Base-by-base conservation (phyloP, 768 basidiomycete genomes). In the Vararia minispora region DNA sequence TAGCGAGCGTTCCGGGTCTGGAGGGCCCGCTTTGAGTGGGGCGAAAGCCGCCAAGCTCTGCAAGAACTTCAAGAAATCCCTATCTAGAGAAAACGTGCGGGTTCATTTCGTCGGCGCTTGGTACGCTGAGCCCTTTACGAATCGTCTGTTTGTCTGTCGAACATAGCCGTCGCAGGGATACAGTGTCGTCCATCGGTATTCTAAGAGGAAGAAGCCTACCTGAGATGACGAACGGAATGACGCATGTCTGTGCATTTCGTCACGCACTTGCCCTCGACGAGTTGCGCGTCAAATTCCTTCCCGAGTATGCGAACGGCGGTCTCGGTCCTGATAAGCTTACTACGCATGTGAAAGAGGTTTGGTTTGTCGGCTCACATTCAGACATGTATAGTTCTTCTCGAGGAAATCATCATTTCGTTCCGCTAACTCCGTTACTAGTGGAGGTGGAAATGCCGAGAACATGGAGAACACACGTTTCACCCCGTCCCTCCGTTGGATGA, bases 241-340 rank as follows among this genome's bases (percentile, higher is more conserved):
- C 58, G 24, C 58, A 65, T 35, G 52, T 68, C 6, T 55, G 41
- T n/a, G 22, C 25, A 31, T 69, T 70, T 39, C 60, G 68, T 6
- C 68, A 70, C 47, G 68, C 65, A 1, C 52, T 70, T 4, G 68
- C 69, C 1, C 51, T 70, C 20, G 68, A 70, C 40, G 69, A 70
- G 32, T 52, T 59, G 18, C 59, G 69, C 5, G 66, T 69, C 28
- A 70, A 68, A 35, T 70, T 68, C 42, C 41, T 65, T 2, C 69
- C 69, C 0, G 66, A 69, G 18, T 42, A 37, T n/a, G 22, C 22
- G 33, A n/a, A n/a, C n/a, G n/a, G n/a, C n/a, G n/a, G n/a, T n/a
- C n/a, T n/a, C n/a, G n/a, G n/a, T n/a, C n/a, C n/a, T n/a, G n/a
- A n/a, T n/a, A n/a, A n/a, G n/a, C n/a, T n/a, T n/a, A n/a, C n/a